Base-by-base conservation (phyloP, 2,329 filamentous ascomycete genomes). In the Monosporascus sp. region DNA sequence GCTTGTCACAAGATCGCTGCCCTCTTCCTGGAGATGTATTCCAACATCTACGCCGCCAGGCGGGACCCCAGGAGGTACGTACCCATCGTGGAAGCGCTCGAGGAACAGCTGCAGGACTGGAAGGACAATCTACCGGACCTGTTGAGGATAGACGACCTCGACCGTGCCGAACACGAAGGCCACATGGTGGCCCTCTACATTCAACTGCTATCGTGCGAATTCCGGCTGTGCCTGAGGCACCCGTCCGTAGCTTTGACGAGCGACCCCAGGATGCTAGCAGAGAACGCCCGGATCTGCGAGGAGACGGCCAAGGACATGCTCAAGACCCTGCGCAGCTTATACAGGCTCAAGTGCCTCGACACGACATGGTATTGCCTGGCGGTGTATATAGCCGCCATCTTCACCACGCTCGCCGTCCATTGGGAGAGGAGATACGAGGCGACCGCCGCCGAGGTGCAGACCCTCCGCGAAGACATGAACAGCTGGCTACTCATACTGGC, bases 361-460 rank as follows among this genome's bases (percentile, higher is more conserved):
- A 89, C 87, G 1, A 90, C 88, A 1, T 92, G 88, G 87, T 88
- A 89, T 61, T 86, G 87, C 48, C 78, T 84, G 48, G 85, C 88
- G 0, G 79, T 89, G 6, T 90, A 89, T 63, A 78, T 89, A 14
- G 83, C 86, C 44, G 87, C 87, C 26, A 85, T 89, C 53, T 89
- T 91, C 61, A 88, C 87, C 0, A 85, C 81, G 15, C 72, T 93
- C 0, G 89, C 88, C 47, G 81, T 82, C 2, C 79, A 85, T 52
- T 89, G 84, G 74, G 81, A 90, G 64, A 80, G 85, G 48, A 78
- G 86, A 31, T 80, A 82, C 48, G 75, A 80, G 9, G 80, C 83
- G 11, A 82, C 80, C 0, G 70, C 75, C 0, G 74, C 75, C 2
- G 82, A 89, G 53, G 72, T 91, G 51, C 73, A 77, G 17, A 70